Base-by-base conservation (phyloP, 2,329 filamentous ascomycete species). In the Exutisphaerella laricina region DNA sequence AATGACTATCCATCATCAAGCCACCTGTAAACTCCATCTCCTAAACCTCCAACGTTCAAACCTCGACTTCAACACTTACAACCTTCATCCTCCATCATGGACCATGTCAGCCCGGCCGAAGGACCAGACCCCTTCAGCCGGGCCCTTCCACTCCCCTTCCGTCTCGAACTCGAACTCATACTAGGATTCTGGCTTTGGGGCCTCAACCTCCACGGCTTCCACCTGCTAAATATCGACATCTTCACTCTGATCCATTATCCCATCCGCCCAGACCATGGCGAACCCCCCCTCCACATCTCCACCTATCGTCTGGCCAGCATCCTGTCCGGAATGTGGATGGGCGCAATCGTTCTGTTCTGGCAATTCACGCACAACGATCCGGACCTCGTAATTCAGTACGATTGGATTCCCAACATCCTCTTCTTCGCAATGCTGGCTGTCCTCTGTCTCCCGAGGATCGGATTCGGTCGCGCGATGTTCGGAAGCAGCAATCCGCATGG, bases 121-220 rank as follows among this genome's bases (percentile, higher is more conserved):
- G 60, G 67, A 52, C 79, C 94, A 66, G 89, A 96, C 75, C 77
- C 79, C 66, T 92, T 96, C 74, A 89, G 85, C 75, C 73, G 86
- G 62, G 75, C 85, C 51, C 82, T 97, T 54, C 92, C 90, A 39
- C 74, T 97, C 48, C 90, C 92, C 31, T 95, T 90, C 66, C 83
- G 90, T 54, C 80, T 96, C 46, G 87, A 88, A 48, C 78, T 94
- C 55, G 84, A 96, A 57, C 71, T 92, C 51, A 84, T 94, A 40
- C 71, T 94, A 51, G 90, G 87, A 56, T 82, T 94, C 59, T 97
- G 90, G 90, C 88, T 87, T 63, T 98, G 90, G 88, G 88, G 84
- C 53, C 67, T 85, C 56, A 97, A 96, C 70, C 79, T 97, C 29
- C 88, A 96, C 63, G 89, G 87, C 68, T 80, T 97, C 47, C 75